Evolutionary conservation across 169 alveolate species (phyloP).

Genomic region (Cryptosporidium felis): DNA sequence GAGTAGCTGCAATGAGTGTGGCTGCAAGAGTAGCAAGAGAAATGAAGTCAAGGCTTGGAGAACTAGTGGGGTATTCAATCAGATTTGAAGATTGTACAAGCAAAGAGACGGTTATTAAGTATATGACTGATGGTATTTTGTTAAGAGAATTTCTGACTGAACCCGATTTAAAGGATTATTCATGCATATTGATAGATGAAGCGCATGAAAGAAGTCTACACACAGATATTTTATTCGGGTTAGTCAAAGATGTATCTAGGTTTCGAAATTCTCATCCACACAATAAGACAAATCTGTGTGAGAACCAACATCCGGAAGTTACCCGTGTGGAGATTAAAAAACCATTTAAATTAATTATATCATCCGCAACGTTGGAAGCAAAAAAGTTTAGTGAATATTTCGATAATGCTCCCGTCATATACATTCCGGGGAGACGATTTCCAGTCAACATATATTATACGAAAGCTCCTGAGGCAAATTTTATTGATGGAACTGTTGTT

Average conservation of each 20-base stretch:
- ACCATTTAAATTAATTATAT: slow-evolving; percentile 87
- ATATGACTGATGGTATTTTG: slow-evolving; percentile 99
- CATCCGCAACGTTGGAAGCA: slow-evolving; percentile 98
- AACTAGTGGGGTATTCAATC: slow-evolving; percentile 93
- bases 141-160: slow-evolving; percentile 96
- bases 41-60: slow-evolving; percentile 96
- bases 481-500: slow-evolving; percentile 96
- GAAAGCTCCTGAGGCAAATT: slow-evolving; percentile 99
- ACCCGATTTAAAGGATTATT: slow-evolving; percentile 92
- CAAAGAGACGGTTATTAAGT: slow-evolving; percentile 93
- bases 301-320: neutral
- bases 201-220: slow-evolving; percentile 99
- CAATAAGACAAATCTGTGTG: neutral
- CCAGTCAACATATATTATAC: slow-evolving; percentile 98
- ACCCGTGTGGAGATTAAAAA: slow-evolving; percentile 72
- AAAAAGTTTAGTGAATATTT: slow-evolving; percentile 97
- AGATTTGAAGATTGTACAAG: slow-evolving; percentile 99
- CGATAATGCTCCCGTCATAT: slow-evolving; percentile 93
- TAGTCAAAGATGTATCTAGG: slow-evolving; percentile 92
- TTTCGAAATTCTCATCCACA: slow-evolving; percentile 12
- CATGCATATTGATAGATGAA: slow-evolving; percentile 98
- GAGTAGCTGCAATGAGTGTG: slow-evolving; percentile 99
- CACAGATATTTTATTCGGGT: slow-evolving; percentile 98
- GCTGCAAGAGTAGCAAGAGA: slow-evolving; percentile 99
- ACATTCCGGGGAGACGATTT: slow-evolving; percentile 96